These are phyloP conservation scores for Aspergillus calidoustus DNA, from an alignment of 2,329 filamentous ascomycete genomes.

Conservation along the genomic window DNA sequence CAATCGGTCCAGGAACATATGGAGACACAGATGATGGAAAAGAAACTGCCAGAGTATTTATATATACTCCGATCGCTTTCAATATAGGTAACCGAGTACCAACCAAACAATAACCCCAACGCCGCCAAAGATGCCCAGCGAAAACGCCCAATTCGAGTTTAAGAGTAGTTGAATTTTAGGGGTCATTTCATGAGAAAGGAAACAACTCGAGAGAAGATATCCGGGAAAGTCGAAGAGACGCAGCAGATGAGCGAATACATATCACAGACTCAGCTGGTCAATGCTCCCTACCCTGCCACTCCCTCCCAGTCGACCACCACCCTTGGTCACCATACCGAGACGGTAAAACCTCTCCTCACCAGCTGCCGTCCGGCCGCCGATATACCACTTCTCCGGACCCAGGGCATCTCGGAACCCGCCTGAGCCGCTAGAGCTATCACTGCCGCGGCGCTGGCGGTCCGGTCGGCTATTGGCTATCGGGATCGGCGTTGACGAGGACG, in stretches of 20 bases:
- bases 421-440: constrained; percentile 52
- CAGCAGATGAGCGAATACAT: not conserved
- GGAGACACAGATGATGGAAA: not conserved
- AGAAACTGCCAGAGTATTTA: not conserved
- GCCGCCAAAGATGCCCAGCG: not conserved
- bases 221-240: not conserved
- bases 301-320: constrained; percentile 46
- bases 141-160: not conserved
- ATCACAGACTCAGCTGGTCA: constrained; percentile 55
- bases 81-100: not conserved
- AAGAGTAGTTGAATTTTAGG: not conserved
- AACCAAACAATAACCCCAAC: not conserved
- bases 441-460: constrained; percentile 51
- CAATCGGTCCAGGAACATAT: not conserved
- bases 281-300: constrained; percentile 51
- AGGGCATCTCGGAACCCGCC: constrained; percentile 54
- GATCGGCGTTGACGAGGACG: constrained; percentile 42
- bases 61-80: not conserved
- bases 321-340: constrained; percentile 53
- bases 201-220: not conserved
- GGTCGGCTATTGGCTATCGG: constrained; percentile 38
- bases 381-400: constrained; percentile 57
- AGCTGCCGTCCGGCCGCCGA: constrained; percentile 51
- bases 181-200: not conserved
- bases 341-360: constrained; percentile 56